Evolutionary conservation across 2,329 filamentous ascomycete species (phyloP), one percentile per base, ranked within the genome.

Genomic region (Coniochaeta prunicola): DNA sequence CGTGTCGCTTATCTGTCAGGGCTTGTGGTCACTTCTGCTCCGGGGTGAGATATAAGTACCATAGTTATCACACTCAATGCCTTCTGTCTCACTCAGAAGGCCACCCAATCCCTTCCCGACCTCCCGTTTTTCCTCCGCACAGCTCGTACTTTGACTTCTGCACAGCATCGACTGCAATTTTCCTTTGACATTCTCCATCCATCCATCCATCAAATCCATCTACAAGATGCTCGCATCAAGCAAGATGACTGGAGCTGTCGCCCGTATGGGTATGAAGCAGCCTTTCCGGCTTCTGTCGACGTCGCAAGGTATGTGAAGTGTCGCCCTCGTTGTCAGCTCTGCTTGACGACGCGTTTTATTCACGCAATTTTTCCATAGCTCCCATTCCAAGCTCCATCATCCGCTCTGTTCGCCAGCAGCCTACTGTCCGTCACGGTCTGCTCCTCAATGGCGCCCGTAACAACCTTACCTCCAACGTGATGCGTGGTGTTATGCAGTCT

Each of bases 401-500:
- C 61, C 50, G 50, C 53, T 60, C 64, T 54, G 60, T 61, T 36
- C 62, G 57, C 61, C 62, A 64, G 53, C 57, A 60, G 38, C 58
- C 58, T 31, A 53, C 38, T 53, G 58, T 59, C 56, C 63, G 64
- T 26, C 59, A 66, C 56, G 65, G 63, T 42, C 62, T 68, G 58
- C 40, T 88, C 79, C 77, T 88, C 78, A 82, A 84, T 78, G 78
- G 82, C 77, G 82, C 83, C 74, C 83, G 83, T 77, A 81, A 84
- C 77, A 83, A 82, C 72, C 85, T 85, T 80, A 70, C 74, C 65
- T 74, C 79, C 73, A 70, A 71, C 68, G 79, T 83, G 75, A 85
- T 83, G 77, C 89, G 89, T 74, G 84, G 86, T 76, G 92, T 92
- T 88, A 67, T 65, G 63, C 91, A 87, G 73, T 92, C 89, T 73